Evolutionary conservation across 257 asterid genomes (phyloP).

Genomic region (Solanum phureja): DNA sequence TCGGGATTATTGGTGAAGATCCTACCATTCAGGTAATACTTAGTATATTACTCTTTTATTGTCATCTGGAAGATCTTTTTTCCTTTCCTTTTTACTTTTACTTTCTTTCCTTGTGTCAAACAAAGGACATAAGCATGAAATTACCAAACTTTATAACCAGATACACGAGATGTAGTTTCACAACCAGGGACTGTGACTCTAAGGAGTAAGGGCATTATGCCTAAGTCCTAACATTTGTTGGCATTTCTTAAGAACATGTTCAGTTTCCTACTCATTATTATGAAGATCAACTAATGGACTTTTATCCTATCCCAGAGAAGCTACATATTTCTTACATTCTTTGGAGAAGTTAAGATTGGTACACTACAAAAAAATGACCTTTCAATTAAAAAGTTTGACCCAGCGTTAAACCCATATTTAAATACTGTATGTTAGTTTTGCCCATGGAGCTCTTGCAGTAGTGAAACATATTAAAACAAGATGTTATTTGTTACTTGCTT

Average conservation of each 20-base stretch:
- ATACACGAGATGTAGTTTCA: not conserved
- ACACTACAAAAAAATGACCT: not conserved
- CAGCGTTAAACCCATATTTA: not conserved
- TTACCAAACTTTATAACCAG: not conserved
- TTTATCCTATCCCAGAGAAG: not conserved
- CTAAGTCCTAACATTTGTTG: not conserved
- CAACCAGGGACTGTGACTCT: not conserved
- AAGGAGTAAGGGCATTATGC: not conserved
- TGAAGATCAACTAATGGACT: not conserved
- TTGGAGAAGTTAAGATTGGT: not conserved
- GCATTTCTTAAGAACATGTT: not conserved
- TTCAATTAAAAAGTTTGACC: not conserved
- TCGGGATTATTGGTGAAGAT: slow-evolving; percentile 70
- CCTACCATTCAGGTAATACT: slow-evolving; percentile 13
- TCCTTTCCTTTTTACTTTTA: not conserved
- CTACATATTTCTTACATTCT: not conserved
- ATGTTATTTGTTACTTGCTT: not conserved
- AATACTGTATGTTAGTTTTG: not conserved
- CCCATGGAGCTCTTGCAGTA: not conserved
- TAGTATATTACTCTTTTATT: not conserved
- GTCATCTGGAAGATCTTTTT: not conserved
- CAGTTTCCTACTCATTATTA: not conserved
- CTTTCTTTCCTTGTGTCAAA: not conserved
- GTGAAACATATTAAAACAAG: not conserved
- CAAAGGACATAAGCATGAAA: not conserved